Evolutionary conservation across 129 eudicot species (phyloP).

Genomic region (Chrysanthemum makinoi): DNA sequence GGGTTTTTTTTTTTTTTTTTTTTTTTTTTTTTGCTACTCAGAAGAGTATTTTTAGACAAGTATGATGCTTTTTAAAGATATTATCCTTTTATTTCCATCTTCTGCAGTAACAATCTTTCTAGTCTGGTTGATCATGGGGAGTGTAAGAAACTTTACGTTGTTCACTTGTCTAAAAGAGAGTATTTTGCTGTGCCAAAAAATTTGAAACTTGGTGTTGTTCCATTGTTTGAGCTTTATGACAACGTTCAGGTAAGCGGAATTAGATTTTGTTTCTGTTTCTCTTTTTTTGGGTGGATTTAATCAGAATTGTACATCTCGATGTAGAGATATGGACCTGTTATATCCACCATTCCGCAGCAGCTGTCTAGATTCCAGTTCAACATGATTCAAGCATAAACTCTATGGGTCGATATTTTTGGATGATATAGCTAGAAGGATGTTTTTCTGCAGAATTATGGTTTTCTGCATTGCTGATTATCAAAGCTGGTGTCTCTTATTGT

Average conservation of each 20-base stretch:
- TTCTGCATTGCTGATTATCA: slow-evolving; percentile 9
- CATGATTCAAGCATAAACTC: slow-evolving; percentile 39
- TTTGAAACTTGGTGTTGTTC: slow-evolving; percentile 53
- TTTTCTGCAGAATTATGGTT: too few species aligned
- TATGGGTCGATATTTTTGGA: not conserved
- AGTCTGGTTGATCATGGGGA: too few species aligned
- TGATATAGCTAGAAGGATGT: slow-evolving; percentile 2
- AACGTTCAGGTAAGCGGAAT: slow-evolving; percentile 50
- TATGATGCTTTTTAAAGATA: too few species aligned
- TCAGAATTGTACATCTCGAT: slow-evolving; percentile 16
- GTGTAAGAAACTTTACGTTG: too few species aligned
- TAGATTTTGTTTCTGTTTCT: too few species aligned
- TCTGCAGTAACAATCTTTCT: too few species aligned
- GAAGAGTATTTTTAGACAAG: too few species aligned
- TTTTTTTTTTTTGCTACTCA: too few species aligned
- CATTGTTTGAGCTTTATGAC: slow-evolving; percentile 67
- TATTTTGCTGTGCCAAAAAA: slow-evolving; percentile 97
- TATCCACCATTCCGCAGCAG: slow-evolving; percentile 73
- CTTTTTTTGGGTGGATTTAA: too few species aligned
- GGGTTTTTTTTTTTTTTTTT: too few species aligned
- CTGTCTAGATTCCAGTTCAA: slow-evolving; percentile 66
- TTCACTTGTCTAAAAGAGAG: slow-evolving; percentile 82
- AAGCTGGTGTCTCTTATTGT: slow-evolving; percentile 17
- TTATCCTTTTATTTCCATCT: too few species aligned
- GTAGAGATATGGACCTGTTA: slow-evolving; percentile 77